phyloP scores from a whole-genome alignment of 2,329 filamentous ascomycete genomes.

The Coleophoma crateriformis region DNA sequence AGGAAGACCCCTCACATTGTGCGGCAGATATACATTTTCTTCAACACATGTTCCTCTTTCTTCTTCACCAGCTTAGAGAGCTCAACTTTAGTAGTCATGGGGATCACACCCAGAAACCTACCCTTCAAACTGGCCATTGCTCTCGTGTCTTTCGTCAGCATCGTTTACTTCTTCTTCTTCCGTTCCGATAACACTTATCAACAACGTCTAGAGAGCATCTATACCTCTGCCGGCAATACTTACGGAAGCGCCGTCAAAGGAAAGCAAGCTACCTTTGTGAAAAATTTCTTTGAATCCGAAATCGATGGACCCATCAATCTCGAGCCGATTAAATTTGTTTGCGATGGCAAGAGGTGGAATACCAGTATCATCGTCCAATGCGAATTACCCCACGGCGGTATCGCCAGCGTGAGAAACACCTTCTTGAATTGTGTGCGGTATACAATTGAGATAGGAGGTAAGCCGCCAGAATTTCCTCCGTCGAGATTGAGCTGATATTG shows the following conservation, averaged over 20 bases:
- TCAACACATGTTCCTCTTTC: no score
- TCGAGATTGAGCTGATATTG: slow-evolving; percentile 7
- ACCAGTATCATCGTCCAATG: slow-evolving; percentile 35
- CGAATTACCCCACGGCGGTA: slow-evolving; percentile 32
- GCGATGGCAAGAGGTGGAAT: neutral
- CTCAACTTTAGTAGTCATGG: slow-evolving; percentile 19
- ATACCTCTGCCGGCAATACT: neutral
- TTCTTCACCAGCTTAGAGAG: no score
- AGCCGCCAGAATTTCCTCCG: slow-evolving; percentile 15
- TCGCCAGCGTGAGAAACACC: slow-evolving; percentile 36
- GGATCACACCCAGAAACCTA: neutral
- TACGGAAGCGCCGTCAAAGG: neutral
- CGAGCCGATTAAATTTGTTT: neutral
- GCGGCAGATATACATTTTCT: no score
- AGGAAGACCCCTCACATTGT: no score
- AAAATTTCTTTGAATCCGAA: neutral
- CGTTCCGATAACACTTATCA: neutral
- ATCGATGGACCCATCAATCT: slow-evolving; percentile 2
- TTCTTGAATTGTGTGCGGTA: slow-evolving; percentile 37
- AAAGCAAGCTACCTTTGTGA: neutral
- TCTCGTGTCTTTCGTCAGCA: neutral
- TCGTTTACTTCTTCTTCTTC: neutral
- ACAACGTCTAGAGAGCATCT: neutral
- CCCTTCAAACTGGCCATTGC: neutral
- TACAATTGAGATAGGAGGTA: slow-evolving; percentile 39